Evolutionary conservation across 2,329 filamentous ascomycete genomes (phyloP).

Genomic region (Colletotrichum sp.): DNA sequence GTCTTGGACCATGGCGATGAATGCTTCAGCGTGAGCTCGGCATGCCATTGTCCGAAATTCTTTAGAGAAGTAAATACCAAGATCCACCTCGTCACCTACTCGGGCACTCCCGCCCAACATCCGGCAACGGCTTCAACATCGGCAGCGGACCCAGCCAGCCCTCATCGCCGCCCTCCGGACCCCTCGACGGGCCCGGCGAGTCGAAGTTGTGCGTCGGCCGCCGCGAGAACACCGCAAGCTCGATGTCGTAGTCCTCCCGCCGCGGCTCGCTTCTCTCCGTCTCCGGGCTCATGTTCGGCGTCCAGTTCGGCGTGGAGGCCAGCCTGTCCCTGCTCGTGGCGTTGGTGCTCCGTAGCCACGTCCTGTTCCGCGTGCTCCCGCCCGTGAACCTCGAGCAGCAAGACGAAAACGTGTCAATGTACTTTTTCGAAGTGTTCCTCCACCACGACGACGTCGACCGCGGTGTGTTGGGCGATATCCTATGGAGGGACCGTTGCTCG

Average conservation of each 20-base stretch:
- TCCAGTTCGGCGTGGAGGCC: neutral
- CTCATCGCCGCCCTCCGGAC: neutral
- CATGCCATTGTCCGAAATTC: neutral
- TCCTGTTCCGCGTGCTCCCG: neutral
- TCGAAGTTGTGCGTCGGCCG: neutral
- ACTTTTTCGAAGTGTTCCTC: neutral
- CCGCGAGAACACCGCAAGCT: neutral
- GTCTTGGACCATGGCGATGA: neutral
- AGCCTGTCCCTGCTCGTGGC: neutral
- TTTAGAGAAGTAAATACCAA: too few relatives aligned
- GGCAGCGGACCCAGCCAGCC: neutral
- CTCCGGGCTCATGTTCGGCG: neutral
- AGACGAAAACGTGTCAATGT: neutral
- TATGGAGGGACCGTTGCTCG: neutral
- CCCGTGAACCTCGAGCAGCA: neutral
- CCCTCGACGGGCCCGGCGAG: neutral
- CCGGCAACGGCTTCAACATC: neutral
- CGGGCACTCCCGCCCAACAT: neutral
- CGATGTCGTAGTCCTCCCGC: conserved; percentile 2
- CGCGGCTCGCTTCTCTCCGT: neutral
- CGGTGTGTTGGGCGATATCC: neutral
- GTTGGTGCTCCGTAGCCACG: neutral
- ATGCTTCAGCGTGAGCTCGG: neutral
- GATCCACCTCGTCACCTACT: neutral
- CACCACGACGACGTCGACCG: neutral